Base-by-base conservation (phyloP, 345 rosid species). In the Anastatica hierochuntica region DNA sequence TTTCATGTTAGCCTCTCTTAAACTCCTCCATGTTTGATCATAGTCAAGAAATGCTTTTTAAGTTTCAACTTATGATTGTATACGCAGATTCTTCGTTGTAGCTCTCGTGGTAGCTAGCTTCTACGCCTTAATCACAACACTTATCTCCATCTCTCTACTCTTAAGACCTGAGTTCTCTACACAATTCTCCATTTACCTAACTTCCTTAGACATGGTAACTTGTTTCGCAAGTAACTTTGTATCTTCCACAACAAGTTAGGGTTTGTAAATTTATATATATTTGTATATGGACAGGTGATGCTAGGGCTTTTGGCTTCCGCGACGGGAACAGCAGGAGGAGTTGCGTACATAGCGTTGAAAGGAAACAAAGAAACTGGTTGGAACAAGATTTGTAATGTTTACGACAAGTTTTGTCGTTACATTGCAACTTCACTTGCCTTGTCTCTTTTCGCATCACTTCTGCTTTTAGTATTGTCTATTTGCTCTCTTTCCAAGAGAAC, bases 291-390 rank as follows among this genome's bases (percentile, higher is more conserved):
- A 72, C 73, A 90, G 97, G 46, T 90, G 62, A 49, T 84, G 65
- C 29, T 87, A 47, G 96, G 96, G 48, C 14, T 90, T 48, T 76
- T 82, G 18, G 87, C 88, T 3, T 76, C 96, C 13, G 96, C 89
- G 8, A 76, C 85, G 1, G 98, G 92, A 0, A 51, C 98, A 14
- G 80, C 92, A 0, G 92, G 81, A 10, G 80, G 74, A 17, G 88
- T 84, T 12, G 96, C 60, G 17, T 90, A 90, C 34, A 43, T 84
- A n/a, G 85, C 79, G 17, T 49, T 81, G 46, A 71, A 69, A 71
- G 98, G 98, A 19, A 84, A 87, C 56, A 65, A 45, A 2, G 84
- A 82, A 14, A 42, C 8, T 1, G 1, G 36, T 0, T 82, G 98
- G 98, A 24, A 0, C 2, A 68, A 90, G 82, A 44, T 84, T 3